Percentiles rank a stretch among this genome's conserved stretches.
phyloP scores from a whole-genome alignment of 441 rosid species.

The Populus hybrid region DNA sequence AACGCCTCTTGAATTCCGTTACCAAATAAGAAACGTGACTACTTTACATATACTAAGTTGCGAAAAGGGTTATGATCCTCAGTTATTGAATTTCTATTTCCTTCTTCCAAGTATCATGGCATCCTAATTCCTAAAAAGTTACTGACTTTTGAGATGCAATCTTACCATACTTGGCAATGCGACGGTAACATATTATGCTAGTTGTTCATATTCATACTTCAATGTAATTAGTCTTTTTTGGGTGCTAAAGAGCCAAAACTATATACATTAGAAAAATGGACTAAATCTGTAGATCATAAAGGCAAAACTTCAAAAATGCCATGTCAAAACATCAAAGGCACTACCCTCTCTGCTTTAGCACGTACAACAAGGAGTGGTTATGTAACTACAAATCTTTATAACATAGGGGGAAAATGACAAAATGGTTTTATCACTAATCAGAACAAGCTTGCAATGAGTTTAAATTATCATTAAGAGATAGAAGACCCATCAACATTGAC shows the following conservation, averaged over 20 bases:
- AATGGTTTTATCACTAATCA: neutral
- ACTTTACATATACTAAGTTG: neutral
- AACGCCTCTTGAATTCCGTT: neutral
- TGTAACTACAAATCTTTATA: neutral
- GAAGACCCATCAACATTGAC: neutral
- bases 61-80: neutral
- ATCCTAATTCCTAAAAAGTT: neutral
- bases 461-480: neutral
- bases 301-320: neutral
- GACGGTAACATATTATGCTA: neutral
- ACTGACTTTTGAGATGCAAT: neutral
- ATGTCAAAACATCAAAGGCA: neutral
- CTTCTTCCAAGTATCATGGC: neutral
- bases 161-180: neutral
- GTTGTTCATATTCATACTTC: neutral
- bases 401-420: no score
- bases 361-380: neutral
- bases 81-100: neutral
- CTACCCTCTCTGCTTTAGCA: neutral
- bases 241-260: neutral
- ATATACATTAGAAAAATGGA: neutral
- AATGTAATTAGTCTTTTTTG: neutral
- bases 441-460: neutral
- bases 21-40: neutral
- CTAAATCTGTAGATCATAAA: neutral